These are phyloP conservation scores for Podospora tetraspora DNA, from an alignment of 495 filamentous ascomycete species.

Conservation along the genomic window DNA sequence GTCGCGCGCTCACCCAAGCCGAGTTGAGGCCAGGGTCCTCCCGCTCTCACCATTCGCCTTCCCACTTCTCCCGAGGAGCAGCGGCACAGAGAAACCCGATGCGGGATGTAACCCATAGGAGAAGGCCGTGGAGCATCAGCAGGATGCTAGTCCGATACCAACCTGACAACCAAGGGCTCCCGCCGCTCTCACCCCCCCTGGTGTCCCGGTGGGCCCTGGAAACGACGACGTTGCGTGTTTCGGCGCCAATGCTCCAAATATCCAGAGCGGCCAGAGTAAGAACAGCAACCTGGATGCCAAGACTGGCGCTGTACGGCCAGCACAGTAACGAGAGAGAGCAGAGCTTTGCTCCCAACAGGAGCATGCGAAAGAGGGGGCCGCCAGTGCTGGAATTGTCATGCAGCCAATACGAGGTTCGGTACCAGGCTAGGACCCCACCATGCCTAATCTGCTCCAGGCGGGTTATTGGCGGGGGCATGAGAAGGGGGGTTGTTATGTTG, in stretches of 20 bases:
- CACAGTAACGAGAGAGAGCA: constrained; percentile 37
- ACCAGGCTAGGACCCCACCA: constrained; percentile 27
- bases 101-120: constrained; percentile 34
- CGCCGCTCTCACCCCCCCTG: constrained; percentile 5
- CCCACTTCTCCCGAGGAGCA: constrained; percentile 29
- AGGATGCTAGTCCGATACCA: constrained; percentile 36
- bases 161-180: constrained; percentile 26
- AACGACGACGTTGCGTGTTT: constrained; percentile 7
- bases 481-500: constrained; percentile 41
- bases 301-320: constrained; percentile 40
- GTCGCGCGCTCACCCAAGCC: neutral
- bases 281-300: constrained; percentile 31
- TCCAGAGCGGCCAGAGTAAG: constrained; percentile 39
- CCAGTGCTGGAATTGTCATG: constrained; percentile 19
- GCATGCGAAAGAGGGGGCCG: constrained; percentile 29
- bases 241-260: constrained; percentile 24
- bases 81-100: constrained; percentile 37
- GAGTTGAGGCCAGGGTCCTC: neutral
- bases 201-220: constrained; percentile 4
- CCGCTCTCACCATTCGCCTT: constrained; percentile 26
- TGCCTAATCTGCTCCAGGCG: constrained; percentile 35
- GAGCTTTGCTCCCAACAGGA: constrained; percentile 37
- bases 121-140: constrained; percentile 35
- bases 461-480: constrained; percentile 55
- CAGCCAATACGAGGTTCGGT: constrained; percentile 22